Evolutionary conservation across 805 yeast genomes (phyloP).

Genomic region (Spathaspora sp.): DNA sequence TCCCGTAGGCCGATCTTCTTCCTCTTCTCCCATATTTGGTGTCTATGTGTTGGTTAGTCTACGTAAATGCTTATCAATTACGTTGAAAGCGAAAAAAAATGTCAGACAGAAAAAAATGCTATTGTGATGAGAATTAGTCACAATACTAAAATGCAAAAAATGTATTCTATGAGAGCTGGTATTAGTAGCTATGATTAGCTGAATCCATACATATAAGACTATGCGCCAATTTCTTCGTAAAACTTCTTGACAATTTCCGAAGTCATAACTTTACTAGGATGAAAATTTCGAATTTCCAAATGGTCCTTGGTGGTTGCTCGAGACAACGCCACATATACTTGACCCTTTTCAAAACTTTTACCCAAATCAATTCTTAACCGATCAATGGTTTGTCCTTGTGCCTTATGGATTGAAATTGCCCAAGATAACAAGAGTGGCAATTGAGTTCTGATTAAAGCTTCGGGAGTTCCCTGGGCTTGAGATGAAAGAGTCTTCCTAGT

Average conservation of each 20-base stretch:
- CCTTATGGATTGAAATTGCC: constrained; percentile 82
- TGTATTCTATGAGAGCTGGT: not conserved
- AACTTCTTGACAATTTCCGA: constrained; percentile 32
- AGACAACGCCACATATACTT: constrained; percentile 78
- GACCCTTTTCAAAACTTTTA: constrained; percentile 74
- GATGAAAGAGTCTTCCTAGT: constrained; percentile 1
- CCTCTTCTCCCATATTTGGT: not conserved
- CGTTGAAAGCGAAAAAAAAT: not conserved
- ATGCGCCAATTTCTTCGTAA: constrained; percentile 16
- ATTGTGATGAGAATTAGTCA: not conserved
- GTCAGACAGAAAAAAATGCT: not conserved
- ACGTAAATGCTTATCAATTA: not conserved
- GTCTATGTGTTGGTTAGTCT: not conserved
- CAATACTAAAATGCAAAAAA: not conserved
- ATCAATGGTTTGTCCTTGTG: constrained; percentile 80
- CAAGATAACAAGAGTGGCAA: constrained; percentile 71
- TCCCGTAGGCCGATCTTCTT: constrained; percentile 7
- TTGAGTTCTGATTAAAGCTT: constrained; percentile 47
- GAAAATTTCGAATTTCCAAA: constrained; percentile 64
- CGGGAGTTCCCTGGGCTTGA: constrained; percentile 7
- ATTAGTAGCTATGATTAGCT: not conserved
- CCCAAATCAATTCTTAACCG: constrained; percentile 66
- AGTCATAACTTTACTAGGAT: constrained; percentile 47
- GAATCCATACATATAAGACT: not conserved
- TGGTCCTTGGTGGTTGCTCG: constrained; percentile 69